Evolutionary conservation across 805 yeast genomes (phyloP), one percentile per base, ranked within the genome.

Genomic region (Wickerhamiella qilinensis): DNA sequence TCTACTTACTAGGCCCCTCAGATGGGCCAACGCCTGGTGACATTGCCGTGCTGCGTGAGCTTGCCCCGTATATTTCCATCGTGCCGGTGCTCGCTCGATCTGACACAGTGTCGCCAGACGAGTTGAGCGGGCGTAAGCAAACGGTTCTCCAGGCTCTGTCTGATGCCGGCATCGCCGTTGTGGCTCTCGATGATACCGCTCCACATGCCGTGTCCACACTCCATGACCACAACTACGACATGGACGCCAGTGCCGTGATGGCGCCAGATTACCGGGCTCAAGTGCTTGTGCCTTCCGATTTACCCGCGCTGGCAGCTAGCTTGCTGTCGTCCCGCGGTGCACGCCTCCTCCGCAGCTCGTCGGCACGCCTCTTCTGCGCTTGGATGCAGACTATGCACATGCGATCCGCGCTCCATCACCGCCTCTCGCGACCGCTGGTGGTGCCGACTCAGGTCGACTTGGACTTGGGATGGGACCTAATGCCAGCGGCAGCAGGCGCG

Each of bases 161-260:
- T 35, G 35, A 14, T 16, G 29, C 36, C 35, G 36, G 35, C 38
- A 19, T 39, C 15, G 30, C 37, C 6, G 20, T n/a, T 7, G 33
- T 30, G 21, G 33, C 21, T 33, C 25, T 30, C 31, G 14, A 33
- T 38, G 2, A 14, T 8, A 16, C 27, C 38, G 20, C 30, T 27
- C 16, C 35, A 11, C 17, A 29, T 15, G 38, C 38, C 8, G 33
- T 44, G 11, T 30, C 40, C 19, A 39, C 36, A 16, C n/a, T 17
- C 21, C 24, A 37, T 30, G 35, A 35, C 27, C 36, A 33, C 14
- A 45, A 45, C 36, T 39, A 30, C 36, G 42, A 45, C 36, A 44
- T 46, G 50, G 29, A 38, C 15, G 42, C 46, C 20, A 41, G 44
- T 35, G 35, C 33, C 8, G 50, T 45, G 11, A 42, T 37, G 38